Conservation (phyloP, 2,329 filamentous ascomycete genomes). For the Hypoxylon sp. region DNA sequence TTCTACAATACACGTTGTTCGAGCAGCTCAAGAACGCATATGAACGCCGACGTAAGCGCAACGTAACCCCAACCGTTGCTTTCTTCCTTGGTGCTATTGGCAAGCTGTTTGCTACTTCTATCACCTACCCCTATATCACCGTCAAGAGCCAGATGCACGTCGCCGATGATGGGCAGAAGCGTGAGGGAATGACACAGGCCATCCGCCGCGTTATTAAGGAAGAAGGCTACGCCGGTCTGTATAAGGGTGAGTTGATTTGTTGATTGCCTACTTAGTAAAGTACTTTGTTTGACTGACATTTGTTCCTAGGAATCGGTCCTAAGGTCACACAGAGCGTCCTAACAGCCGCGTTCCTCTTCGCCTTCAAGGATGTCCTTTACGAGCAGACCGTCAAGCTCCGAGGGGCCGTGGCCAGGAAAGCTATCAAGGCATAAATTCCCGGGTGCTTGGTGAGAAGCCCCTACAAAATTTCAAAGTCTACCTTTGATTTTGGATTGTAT, state of each 20-base stretch:
- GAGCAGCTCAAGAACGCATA: conserved; percentile 96
- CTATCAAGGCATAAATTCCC: conserved; percentile 47
- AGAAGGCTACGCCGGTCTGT: conserved; percentile 92
- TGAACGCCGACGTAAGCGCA: conserved; percentile 73
- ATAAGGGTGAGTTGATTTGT: conserved; percentile 78
- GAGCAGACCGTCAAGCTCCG: conserved; percentile 81
- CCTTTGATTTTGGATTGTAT: conserved; percentile 16
- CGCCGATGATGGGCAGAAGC: conserved; percentile 79
- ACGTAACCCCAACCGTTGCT: conserved; percentile 86
- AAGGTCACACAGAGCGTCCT: conserved; percentile 98
- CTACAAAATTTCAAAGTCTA: not conserved
- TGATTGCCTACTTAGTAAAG: conserved; percentile 15
- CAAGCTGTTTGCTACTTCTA: conserved; percentile 92
- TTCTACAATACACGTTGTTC: conserved; percentile 98
- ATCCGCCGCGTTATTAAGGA: conserved; percentile 85
- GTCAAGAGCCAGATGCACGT: conserved; percentile 99
- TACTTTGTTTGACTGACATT: conserved; percentile 38
- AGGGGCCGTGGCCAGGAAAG: conserved; percentile 58
- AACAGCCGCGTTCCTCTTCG: conserved; percentile 95
- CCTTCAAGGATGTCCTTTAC: conserved; percentile 97
- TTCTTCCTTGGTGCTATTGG: conserved; percentile 94
- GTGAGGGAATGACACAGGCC: conserved; percentile 84
- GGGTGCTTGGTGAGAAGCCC: conserved; percentile 2
- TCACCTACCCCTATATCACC: conserved; percentile 99
- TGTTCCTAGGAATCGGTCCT: conserved; percentile 82